These are phyloP conservation scores for Triticum timopheevii DNA, from an alignment of 176 grass and related monocot species.

Conservation along the genomic window DNA sequence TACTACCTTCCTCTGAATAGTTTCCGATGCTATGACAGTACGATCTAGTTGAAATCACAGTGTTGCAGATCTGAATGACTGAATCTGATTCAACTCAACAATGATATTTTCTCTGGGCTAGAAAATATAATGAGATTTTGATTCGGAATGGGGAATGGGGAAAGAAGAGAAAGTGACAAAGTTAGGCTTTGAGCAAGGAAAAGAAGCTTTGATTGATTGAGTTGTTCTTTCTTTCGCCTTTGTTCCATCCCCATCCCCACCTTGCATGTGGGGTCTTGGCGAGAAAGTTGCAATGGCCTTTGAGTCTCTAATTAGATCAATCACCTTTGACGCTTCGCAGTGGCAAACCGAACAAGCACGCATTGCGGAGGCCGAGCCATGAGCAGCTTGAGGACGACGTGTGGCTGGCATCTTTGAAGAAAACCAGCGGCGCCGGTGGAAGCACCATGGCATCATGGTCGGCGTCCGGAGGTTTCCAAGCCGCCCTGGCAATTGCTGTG, in stretches of 20 bases:
- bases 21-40: not conserved
- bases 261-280: conserved; percentile 41
- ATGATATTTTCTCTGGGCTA: not conserved
- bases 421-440: not conserved
- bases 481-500: conserved; percentile 25
- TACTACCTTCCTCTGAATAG: conserved; percentile 12
- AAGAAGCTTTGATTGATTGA: conserved; percentile 42
- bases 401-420: conserved; percentile 71
- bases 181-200: conserved; percentile 32
- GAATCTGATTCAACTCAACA: not conserved
- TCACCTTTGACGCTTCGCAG: conserved; percentile 28
- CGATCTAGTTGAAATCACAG: not conserved
- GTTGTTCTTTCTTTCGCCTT: conserved; percentile 46
- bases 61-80: not conserved
- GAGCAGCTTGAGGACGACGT: conserved; percentile 66
- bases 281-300: conserved; percentile 42
- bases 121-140: not conserved
- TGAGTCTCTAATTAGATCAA: not conserved
- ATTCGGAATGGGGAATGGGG: conserved; percentile 12
- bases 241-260: conserved; percentile 57
- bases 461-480: conserved; percentile 19
- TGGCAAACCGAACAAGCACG: conserved; percentile 38
- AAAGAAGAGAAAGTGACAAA: not conserved
- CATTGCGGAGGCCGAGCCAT: conserved; percentile 53
- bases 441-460: not conserved